Evolutionary conservation across 495 filamentous ascomycete species (phyloP).

Genomic region (Glarea lozoyensis): DNA sequence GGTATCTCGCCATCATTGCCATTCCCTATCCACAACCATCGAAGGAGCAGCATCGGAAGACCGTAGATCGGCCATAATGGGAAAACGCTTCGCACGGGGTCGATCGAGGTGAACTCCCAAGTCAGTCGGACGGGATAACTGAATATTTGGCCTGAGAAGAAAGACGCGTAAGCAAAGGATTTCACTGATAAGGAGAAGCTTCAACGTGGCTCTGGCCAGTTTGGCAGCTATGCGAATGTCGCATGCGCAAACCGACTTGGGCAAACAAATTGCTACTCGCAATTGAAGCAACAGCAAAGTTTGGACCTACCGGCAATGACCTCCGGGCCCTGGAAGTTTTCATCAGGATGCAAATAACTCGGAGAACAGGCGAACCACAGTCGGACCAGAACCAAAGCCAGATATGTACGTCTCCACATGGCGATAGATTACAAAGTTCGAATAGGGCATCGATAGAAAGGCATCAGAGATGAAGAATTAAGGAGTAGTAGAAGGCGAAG

Average conservation of each 20-base stretch:
- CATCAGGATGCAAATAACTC: slow-evolving; percentile 96
- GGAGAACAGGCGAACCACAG: slow-evolving; percentile 90
- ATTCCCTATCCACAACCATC: slow-evolving; percentile 70
- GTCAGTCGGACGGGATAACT: slow-evolving; percentile 75
- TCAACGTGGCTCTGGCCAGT: background rate
- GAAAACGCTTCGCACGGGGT: slow-evolving; percentile 89
- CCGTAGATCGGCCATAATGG: slow-evolving; percentile 93
- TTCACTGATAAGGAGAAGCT: slow-evolving; percentile 8
- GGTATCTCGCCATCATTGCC: slow-evolving; percentile 48
- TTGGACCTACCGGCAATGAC: slow-evolving; percentile 84
- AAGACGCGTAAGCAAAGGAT: slow-evolving; percentile 11
- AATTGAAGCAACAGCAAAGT: too few relatives aligned
- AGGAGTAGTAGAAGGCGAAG: too few relatives aligned
- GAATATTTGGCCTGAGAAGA: slow-evolving; percentile 68
- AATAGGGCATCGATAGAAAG: slow-evolving; percentile 15
- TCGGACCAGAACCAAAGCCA: slow-evolving; percentile 75
- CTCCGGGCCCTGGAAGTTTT: slow-evolving; percentile 97
- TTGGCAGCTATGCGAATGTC: background rate
- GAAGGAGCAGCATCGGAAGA: slow-evolving; percentile 80
- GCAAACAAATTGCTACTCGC: slow-evolving; percentile 1
- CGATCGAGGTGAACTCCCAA: slow-evolving; percentile 86
- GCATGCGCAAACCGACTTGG: background rate
- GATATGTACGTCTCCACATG: slow-evolving; percentile 91
- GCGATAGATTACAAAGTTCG: slow-evolving; percentile 13
- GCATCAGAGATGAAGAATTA: slow-evolving; percentile 9